phyloP scores from a whole-genome alignment of 1,284 basidiomycete species.

The Melampsora larici-populina region DNA sequence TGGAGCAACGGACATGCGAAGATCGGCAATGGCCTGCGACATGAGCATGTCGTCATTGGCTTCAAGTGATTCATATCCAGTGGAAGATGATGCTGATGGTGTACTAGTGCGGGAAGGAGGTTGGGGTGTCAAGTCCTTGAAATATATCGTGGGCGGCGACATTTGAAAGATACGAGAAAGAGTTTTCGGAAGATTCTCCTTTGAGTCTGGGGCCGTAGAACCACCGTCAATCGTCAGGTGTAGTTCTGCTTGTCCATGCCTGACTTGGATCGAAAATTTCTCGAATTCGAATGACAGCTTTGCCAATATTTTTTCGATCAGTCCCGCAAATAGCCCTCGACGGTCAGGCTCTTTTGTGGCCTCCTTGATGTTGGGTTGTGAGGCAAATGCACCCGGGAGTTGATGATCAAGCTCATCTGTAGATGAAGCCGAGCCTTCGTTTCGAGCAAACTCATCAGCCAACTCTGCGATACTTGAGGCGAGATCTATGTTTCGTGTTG shows the following conservation, averaged over 20 bases:
- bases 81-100: constrained; percentile 26
- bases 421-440: constrained; percentile 17
- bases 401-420: constrained; percentile 24
- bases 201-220: background rate
- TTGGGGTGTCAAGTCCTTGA: constrained; percentile 14
- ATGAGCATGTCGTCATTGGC: constrained; percentile 54
- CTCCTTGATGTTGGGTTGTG: background rate
- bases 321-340: constrained; percentile 32
- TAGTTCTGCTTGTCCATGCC: constrained; percentile 8
- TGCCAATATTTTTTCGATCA: constrained; percentile 34
- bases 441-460: constrained; percentile 36
- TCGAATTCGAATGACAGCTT: constrained; percentile 36
- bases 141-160: constrained; percentile 27
- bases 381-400: constrained; percentile 37
- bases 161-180: constrained; percentile 27
- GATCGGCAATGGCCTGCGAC: constrained; percentile 57
- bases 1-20: constrained; percentile 49
- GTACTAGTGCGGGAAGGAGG: constrained; percentile 4
- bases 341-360: constrained; percentile 17
- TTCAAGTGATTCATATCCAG: constrained; percentile 45
- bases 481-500: constrained; percentile 11
- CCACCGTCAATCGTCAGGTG: constrained; percentile 27
- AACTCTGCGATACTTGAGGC: constrained; percentile 25
- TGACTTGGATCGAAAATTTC: constrained; percentile 11
- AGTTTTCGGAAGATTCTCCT: background rate